A percentile compares a stretch with the other conserved stretches of the same genome.
These are phyloP conservation scores for Solanum chiquidenum DNA, from an alignment of 257 asterid species.

Conservation along the genomic window DNA sequence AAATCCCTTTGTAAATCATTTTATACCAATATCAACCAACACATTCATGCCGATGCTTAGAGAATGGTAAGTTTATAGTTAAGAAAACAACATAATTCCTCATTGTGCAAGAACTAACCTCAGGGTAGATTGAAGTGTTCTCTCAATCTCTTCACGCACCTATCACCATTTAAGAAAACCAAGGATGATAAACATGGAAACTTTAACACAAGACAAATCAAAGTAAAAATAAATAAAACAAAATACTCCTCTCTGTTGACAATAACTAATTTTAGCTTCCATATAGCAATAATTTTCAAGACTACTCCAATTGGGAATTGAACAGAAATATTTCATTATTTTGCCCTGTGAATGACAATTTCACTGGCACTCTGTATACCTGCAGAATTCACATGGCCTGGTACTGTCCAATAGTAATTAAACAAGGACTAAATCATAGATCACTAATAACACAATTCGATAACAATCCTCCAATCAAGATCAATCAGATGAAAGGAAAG, in stretches of 20 bases:
- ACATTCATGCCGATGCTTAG: background rate
- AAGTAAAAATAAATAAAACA: background rate
- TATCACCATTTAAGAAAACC: conserved; percentile 9
- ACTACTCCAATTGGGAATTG: background rate
- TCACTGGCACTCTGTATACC: background rate
- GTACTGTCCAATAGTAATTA: background rate
- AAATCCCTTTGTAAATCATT: background rate
- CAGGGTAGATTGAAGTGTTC: conserved; percentile 13
- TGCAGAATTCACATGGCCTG: background rate
- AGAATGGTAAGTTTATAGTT: background rate
- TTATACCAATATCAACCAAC: background rate
- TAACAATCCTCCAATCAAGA: background rate
- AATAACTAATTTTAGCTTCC: background rate
- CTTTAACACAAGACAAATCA: background rate
- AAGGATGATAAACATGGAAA: background rate
- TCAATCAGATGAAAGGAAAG: background rate
- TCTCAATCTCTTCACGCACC: conserved; percentile 62
- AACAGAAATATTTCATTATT: background rate
- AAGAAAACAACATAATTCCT: background rate
- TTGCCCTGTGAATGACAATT: background rate
- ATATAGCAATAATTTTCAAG: background rate
- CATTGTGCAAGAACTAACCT: conserved; percentile 30
- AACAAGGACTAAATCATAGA: background rate
- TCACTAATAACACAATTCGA: background rate
- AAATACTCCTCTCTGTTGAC: background rate